Evolutionary conservation across 192 early-diverging fungal genomes (phyloP).

Genomic region (Coemansia sp.): DNA sequence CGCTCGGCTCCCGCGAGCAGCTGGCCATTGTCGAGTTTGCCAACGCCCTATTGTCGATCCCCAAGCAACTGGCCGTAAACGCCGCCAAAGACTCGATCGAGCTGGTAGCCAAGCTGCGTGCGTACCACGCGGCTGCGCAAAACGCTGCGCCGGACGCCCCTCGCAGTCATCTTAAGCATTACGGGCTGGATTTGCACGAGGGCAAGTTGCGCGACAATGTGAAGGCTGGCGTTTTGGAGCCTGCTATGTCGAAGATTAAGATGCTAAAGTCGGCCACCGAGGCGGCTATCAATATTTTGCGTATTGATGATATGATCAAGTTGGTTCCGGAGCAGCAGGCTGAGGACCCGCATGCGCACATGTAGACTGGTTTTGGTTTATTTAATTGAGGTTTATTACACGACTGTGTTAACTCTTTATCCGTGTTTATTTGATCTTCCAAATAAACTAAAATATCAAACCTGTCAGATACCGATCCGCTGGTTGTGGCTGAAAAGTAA

Average conservation of each 20-base stretch:
- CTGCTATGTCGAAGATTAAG: constrained; percentile 97
- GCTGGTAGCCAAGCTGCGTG: constrained; percentile 92
- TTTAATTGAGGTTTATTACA: not conserved
- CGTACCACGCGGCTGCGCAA: constrained; percentile 93
- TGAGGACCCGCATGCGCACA: constrained; percentile 57
- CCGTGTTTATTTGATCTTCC: too few species aligned
- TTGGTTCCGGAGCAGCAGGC: constrained; percentile 54
- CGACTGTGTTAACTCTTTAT: too few species aligned
- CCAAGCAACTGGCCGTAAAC: constrained; percentile 97
- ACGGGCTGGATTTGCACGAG: constrained; percentile 91
- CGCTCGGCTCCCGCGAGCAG: constrained; percentile 94
- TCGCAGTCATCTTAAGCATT: constrained; percentile 79
- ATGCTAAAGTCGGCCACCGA: constrained; percentile 97
- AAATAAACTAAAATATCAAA: too few species aligned
- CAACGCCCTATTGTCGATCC: constrained; percentile 89
- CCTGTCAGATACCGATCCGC: too few species aligned
- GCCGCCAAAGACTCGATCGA: constrained; percentile 99
- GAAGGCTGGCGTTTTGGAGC: constrained; percentile 92
- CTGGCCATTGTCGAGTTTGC: constrained; percentile 98
- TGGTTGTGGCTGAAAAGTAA: too few species aligned
- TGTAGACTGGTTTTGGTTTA: constrained; percentile 17
- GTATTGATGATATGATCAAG: constrained; percentile 94
- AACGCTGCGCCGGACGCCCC: constrained; percentile 64
- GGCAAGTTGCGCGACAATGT: constrained; percentile 93
- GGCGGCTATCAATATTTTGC: constrained; percentile 94